These are phyloP conservation scores for Phytophthora pini DNA, from an alignment of 352 stramenopile species.

Conservation along the genomic window DNA sequence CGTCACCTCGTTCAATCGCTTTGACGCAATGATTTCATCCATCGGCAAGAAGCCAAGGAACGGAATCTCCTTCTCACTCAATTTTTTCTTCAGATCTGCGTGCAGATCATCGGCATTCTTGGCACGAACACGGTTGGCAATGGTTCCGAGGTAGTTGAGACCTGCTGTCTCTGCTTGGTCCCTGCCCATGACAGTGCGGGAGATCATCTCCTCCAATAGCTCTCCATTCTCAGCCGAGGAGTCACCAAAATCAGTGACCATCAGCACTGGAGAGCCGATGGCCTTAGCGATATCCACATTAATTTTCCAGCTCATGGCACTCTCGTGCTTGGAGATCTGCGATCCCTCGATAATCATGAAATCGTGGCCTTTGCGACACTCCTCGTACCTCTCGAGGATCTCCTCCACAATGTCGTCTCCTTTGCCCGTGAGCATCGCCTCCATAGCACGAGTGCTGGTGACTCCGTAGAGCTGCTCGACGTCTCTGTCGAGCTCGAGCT, in stretches of 20 bases:
- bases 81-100: constrained; percentile 32
- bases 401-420: constrained; percentile 73
- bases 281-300: constrained; percentile 82
- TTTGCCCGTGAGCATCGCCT: constrained; percentile 62
- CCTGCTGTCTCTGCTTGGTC: constrained; percentile 67
- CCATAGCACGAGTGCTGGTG: constrained; percentile 58
- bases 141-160: constrained; percentile 76
- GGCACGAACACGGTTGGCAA: constrained; percentile 71
- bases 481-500: constrained; percentile 58
- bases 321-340: constrained; percentile 68
- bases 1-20: constrained; percentile 79
- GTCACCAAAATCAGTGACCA: constrained; percentile 62
- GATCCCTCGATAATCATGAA: constrained; percentile 89
- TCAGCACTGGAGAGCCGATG: constrained; percentile 65
- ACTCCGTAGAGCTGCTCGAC: constrained; percentile 61
- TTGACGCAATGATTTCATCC: constrained; percentile 75
- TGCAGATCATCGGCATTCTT: constrained; percentile 48
- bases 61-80: constrained; percentile 51
- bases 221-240: constrained; percentile 35
- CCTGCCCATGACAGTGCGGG: constrained; percentile 56
- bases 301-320: constrained; percentile 81
- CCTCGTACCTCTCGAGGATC: constrained; percentile 71
- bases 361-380: constrained; percentile 62
- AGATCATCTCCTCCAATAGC: constrained; percentile 61
- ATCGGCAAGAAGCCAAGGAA: constrained; percentile 75